These are phyloP conservation scores for Sonneratia alba DNA, from an alignment of 345 rosid genomes.

Conservation along the genomic window DNA sequence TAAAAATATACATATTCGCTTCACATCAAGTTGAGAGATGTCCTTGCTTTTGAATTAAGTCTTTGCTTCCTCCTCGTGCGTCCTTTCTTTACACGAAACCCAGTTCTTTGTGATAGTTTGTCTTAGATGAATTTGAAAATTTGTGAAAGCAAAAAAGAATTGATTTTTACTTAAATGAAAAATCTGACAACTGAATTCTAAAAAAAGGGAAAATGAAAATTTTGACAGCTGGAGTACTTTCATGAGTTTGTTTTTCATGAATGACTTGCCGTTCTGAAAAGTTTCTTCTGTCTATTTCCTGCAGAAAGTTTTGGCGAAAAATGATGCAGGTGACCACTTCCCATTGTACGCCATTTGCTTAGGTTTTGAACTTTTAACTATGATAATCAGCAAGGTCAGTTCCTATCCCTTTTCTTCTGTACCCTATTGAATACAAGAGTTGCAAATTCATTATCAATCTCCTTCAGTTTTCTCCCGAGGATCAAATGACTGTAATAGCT, in stretches of 20 bases:
- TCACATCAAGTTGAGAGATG: not conserved
- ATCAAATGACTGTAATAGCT: not conserved
- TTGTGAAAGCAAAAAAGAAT: not conserved
- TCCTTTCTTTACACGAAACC: not conserved
- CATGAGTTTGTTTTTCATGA: not conserved
- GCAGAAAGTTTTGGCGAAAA: conserved; percentile 66
- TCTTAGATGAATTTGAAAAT: not conserved
- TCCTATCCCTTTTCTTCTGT: not conserved
- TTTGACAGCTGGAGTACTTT: too few relatives aligned
- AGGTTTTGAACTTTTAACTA: conserved; percentile 79
- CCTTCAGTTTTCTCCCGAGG: not conserved
- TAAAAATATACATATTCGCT: not conserved
- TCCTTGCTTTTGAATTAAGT: not conserved
- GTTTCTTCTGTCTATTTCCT: not conserved
- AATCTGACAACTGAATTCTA: not conserved
- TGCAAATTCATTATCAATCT: not conserved
- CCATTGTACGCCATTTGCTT: conserved; percentile 69
- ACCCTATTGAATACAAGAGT: not conserved
- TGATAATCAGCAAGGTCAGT: conserved; percentile 67
- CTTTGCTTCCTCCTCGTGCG: not conserved
- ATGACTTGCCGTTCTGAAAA: not conserved
- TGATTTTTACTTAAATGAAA: not conserved
- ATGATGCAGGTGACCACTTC: conserved; percentile 69
- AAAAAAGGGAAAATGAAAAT: too few relatives aligned
- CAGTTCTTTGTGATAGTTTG: not conserved